phyloP scores from a whole-genome alignment of 2,329 filamentous ascomycete genomes.

The Colletotrichum magnum region DNA sequence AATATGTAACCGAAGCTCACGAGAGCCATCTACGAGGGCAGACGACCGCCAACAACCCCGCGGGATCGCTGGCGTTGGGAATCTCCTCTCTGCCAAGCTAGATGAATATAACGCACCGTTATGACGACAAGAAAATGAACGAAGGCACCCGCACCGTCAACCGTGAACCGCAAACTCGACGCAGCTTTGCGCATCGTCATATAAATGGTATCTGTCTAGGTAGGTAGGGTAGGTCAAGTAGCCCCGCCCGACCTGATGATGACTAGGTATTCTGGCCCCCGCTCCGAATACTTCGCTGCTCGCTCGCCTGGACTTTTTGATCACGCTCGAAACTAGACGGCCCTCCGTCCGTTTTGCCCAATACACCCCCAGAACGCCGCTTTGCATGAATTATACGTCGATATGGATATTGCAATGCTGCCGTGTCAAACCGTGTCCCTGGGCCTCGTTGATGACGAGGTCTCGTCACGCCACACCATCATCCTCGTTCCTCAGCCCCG shows the following conservation, averaged over 20 bases:
- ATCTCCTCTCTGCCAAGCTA: neutral
- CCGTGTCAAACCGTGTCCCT: neutral
- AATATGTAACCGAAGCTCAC: neutral
- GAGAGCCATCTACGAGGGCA: neutral
- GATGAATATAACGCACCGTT: neutral
- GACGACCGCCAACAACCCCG: neutral
- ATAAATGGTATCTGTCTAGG: conserved; percentile 39
- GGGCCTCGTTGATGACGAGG: neutral
- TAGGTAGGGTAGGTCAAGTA: conserved; percentile 20
- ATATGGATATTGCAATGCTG: conserved; percentile 1
- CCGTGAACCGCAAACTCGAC: neutral
- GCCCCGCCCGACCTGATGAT: conserved; percentile 1
- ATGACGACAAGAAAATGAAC: neutral
- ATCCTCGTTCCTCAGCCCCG: conserved; percentile 72
- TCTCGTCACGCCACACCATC: conserved; percentile 50
- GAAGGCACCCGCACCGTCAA: neutral
- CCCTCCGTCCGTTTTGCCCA: neutral
- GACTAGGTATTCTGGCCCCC: no score
- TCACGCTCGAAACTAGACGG: neutral
- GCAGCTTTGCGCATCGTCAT: conserved; percentile 21
- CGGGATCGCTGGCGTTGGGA: neutral
- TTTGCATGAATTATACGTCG: conserved; percentile 7
- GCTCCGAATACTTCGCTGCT: no score
- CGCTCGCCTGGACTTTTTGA: conserved; percentile 10
- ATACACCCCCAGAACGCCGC: conserved; percentile 23